Conservation (phyloP, 306 rosid genomes). For the Cicer yamashitae region DNA sequence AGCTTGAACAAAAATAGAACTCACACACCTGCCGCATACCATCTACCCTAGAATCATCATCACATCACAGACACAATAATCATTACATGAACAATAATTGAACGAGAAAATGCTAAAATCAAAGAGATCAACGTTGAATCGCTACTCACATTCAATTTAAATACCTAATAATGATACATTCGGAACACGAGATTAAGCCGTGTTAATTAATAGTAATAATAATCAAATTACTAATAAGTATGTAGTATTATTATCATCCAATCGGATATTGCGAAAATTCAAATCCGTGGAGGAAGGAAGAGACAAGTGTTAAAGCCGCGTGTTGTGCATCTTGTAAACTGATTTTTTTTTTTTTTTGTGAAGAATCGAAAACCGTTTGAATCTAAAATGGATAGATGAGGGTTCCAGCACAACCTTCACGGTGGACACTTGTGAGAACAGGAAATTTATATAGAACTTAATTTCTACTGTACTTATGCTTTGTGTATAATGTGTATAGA, state of each 20-base stretch:
- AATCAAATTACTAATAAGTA: background rate
- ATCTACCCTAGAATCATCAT: slow-evolving; percentile 38
- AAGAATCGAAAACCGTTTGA: slow-evolving; percentile 5
- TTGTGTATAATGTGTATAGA: too few species aligned
- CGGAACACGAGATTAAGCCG: slow-evolving; percentile 8
- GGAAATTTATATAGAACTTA: background rate
- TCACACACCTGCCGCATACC: slow-evolving; percentile 37
- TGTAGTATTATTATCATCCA: background rate
- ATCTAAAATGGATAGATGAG: slow-evolving; percentile 22
- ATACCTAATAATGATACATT: slow-evolving; percentile 25
- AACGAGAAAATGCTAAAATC: background rate
- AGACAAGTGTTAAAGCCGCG: slow-evolving; percentile 17
- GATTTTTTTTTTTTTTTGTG: background rate
- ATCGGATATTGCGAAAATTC: background rate
- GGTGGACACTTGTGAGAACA: slow-evolving; percentile 17
- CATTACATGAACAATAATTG: background rate
- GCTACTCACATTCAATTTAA: slow-evolving; percentile 21
- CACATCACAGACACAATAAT: background rate
- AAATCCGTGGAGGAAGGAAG: slow-evolving; percentile 7
- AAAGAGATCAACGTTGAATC: background rate
- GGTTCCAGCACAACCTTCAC: slow-evolving; percentile 4
- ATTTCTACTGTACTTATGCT: too few species aligned
- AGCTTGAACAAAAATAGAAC: slow-evolving; percentile 19
- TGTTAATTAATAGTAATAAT: background rate
- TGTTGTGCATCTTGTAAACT: background rate